Evolutionary conservation across 345 rosid species (phyloP), one percentile per base, ranked within the genome.

Genomic region (Chamaenerion angustifolium): DNA sequence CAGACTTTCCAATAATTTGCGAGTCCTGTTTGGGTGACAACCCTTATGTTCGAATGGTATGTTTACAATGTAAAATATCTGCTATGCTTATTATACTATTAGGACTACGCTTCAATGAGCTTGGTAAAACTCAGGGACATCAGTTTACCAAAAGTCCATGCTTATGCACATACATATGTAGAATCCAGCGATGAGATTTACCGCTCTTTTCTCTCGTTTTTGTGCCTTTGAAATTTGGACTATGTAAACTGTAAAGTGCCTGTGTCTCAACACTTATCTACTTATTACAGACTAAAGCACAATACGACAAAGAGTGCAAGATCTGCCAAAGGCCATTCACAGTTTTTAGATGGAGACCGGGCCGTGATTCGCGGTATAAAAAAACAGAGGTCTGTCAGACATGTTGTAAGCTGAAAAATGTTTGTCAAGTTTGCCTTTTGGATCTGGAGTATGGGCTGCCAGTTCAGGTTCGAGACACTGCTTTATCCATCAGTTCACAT

Each of bases 1-100:
- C 95, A 10, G 95, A 89, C 54, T 89, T 89, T 54, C 98, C 98
- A 11, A 89, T 85, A 52, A 79, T 85, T 23, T 85, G 97, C 46
- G 97, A 89, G 59, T 89, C 97, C 16, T 89, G 98, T 57, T 89
- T 89, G 18, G 98, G 98, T n/a, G 94, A 89, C 66, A 89, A 89
- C 57, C 95, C 97, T 0, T 89, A 89, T 59, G 98, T 89, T 5
- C 75, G 92, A 47, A 89, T 89, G 98, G 95, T 89, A 70, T 14
- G 17, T 40, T 1, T 8, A 10, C 43, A 49, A 6, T 6, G 44
- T 16, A 1, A 1, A 10, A 25, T 8, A n/a, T 16, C 31, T 16
- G 15, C 12, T 19, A 4, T 11, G 1, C 42, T 15, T 11, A 10
- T 48, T 48, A 21, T 12, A 0, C 40, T 42, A 6, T 8, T 7